Percentiles rank a stretch among this genome's conserved stretches.
These are phyloP conservation scores for Phyllosticta citriasiana DNA, from an alignment of 2,329 filamentous ascomycete species.

Conservation along the genomic window DNA sequence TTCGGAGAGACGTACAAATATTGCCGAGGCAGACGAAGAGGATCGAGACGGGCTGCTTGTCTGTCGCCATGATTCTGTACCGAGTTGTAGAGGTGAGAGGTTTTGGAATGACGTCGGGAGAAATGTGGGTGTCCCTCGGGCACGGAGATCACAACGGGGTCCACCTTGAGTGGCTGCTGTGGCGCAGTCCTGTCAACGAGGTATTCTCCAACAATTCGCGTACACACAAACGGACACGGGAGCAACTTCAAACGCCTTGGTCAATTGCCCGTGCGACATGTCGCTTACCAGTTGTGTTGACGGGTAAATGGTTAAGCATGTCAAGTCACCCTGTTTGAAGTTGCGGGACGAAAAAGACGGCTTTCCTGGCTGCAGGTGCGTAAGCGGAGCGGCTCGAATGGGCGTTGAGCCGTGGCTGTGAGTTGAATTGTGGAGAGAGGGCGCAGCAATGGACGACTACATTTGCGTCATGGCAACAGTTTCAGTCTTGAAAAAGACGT, in stretches of 20 bases:
- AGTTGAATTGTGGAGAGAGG: no score
- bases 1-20: constrained; percentile 52
- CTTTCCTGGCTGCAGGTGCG: neutral
- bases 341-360: neutral
- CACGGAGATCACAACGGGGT: neutral
- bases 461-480: no score
- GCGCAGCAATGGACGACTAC: no score
- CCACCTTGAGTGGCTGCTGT: neutral
- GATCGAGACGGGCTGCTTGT: constrained; percentile 28
- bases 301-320: neutral
- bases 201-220: neutral
- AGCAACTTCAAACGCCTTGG: neutral
- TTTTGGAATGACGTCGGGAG: neutral
- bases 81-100: neutral
- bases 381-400: no score
- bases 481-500: no score
- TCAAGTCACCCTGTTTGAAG: neutral
- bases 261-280: neutral
- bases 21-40: constrained; percentile 96
- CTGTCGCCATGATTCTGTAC: neutral
- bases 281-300: neutral
- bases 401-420: no score
- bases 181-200: neutral
- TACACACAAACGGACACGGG: neutral
- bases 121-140: neutral